phyloP scores from a whole-genome alignment of 2,329 filamentous ascomycete species.

The Ceratocystis ficicola region DNA sequence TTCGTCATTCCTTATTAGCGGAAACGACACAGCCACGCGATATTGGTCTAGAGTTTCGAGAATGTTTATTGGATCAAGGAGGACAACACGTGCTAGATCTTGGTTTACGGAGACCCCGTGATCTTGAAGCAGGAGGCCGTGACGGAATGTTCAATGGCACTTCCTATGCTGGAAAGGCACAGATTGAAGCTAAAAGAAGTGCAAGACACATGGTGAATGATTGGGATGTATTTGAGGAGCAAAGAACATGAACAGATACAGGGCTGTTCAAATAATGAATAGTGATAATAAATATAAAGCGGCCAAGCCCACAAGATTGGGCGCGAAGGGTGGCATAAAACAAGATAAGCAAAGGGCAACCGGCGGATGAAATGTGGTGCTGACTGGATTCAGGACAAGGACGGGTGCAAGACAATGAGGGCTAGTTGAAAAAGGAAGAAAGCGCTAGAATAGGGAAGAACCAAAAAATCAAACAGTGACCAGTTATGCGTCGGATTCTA shows the following conservation, averaged over 20 bases:
- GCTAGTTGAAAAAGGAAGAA: background rate
- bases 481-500: background rate
- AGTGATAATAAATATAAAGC: background rate
- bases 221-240: background rate
- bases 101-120: background rate
- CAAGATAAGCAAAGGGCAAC: background rate
- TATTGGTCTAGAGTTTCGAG: background rate
- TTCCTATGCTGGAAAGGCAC: background rate
- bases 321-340: background rate
- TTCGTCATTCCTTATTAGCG: background rate
- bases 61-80: background rate
- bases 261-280: background rate
- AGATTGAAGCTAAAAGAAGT: background rate
- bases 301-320: background rate
- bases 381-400: conserved; percentile 15
- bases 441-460: background rate
- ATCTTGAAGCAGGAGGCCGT: too few relatives aligned
- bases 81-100: background rate
- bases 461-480: background rate
- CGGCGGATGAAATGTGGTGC: background rate
- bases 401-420: background rate
- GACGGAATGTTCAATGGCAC: background rate
- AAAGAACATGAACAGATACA: background rate
- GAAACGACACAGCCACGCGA: conserved; percentile 1
- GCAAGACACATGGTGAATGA: too few relatives aligned